Base-by-base conservation (phyloP, 345 rosid species). In the Passiflora organensis region DNA sequence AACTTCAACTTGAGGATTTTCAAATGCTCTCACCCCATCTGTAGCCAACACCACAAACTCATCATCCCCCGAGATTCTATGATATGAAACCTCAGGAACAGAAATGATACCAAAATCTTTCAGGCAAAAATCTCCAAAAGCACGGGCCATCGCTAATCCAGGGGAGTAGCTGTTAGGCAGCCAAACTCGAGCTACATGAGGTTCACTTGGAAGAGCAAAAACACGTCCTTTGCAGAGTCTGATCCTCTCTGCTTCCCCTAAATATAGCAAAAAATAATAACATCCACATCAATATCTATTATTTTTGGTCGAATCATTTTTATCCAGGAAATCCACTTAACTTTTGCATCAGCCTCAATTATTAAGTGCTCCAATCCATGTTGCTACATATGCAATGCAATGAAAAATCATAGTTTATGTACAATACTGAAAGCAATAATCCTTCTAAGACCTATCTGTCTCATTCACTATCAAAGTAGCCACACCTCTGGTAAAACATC, bases 91-190 rank as follows among this genome's bases (percentile, higher is more conserved):
- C 36, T 59, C 64, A 37, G 64, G 64, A 21, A 49, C 47, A 2
- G 64, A 48, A 21, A 49, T 59, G 12, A 59, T 44, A 16, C 64
- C 64, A 48, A 20, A 59, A 12, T 59, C 55, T 39, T 59, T 59
- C 17, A 59, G 55, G 55, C 55, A 59, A 43, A 48, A 48, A 41
- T 59, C 64, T 12, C 64, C 64, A 38, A 59, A 48, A 38, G 64
- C 64, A 10, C 64, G 45, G 55, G 64, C 17, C 64, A 59, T 59
- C 10, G 64, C 64, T 1, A 59, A 55, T 15, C 64, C 64, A 38
- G 64, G 64, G 4, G 55, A 59, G 47, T 59, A 32, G 32, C 28
- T 36, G 19, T 59, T 23, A 13, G 64, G 64, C 46, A 59, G 34
- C 64, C 64, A 59, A 21, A 59, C 32, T 48, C 64, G 32, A 38